These are phyloP conservation scores for Rachicladosporium sp. DNA, from an alignment of 2,329 filamentous ascomycete species.

Conservation along the genomic window DNA sequence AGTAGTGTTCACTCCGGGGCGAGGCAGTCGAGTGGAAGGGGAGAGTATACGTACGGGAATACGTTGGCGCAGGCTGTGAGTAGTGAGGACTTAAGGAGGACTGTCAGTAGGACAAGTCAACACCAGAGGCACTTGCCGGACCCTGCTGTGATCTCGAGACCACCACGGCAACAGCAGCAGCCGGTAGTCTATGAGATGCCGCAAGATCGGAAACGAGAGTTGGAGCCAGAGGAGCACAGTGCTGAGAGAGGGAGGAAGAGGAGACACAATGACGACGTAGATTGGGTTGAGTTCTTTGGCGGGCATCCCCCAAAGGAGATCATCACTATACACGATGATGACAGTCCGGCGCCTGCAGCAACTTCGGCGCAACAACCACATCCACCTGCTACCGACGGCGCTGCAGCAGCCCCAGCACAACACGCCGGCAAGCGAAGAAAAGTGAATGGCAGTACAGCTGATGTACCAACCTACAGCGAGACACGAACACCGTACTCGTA, in stretches of 20 bases:
- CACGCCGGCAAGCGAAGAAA: conserved; percentile 64
- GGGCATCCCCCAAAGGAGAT: conserved; percentile 34
- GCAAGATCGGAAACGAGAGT: background rate
- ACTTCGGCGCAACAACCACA: conserved; percentile 6
- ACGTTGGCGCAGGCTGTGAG: conserved; percentile 9
- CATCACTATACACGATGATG: conserved; percentile 41
- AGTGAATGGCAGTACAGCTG: conserved; percentile 32
- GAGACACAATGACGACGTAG: conserved; percentile 17
- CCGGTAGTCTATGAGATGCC: conserved; percentile 1
- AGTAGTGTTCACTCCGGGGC: conserved; percentile 15
- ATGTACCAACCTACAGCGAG: conserved; percentile 19
- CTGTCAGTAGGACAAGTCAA: conserved; percentile 16
- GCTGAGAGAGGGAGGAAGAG: conserved; percentile 11
- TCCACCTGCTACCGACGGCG: conserved; percentile 5
- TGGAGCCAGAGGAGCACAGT: background rate
- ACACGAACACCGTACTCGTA: conserved; percentile 59
- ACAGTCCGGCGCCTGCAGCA: conserved; percentile 19
- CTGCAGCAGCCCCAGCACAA: conserved; percentile 23
- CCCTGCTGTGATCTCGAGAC: conserved; percentile 2
- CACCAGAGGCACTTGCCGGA: conserved; percentile 8
- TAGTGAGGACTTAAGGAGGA: conserved; percentile 17
- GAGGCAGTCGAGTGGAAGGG: conserved; percentile 11
- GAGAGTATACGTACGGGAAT: conserved; percentile 11
- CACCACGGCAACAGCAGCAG: conserved; percentile 5
- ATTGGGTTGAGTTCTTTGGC: conserved; percentile 26